Conservation (phyloP, 1,284 basidiomycete species). For the Pulveroboletus sp. region DNA sequence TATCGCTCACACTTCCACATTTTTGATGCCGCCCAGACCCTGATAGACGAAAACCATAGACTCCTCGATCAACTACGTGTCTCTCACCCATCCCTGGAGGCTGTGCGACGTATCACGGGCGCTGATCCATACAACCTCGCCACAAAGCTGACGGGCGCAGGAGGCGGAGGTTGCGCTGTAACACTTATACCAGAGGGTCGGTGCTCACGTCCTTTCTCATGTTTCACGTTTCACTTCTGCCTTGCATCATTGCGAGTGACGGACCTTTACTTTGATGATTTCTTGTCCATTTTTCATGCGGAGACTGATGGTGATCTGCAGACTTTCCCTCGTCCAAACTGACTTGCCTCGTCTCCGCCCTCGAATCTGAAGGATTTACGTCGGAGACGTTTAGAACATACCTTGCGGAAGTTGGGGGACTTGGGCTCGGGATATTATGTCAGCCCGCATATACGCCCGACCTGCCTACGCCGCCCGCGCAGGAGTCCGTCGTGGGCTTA, state of each 20-base stretch:
- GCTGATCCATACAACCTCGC: slow-evolving; percentile 68
- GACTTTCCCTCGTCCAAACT: slow-evolving; percentile 66
- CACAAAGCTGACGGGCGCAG: slow-evolving; percentile 98
- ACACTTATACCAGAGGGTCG: slow-evolving; percentile 90
- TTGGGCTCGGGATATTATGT: slow-evolving; percentile 80
- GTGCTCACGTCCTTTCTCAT: slow-evolving; percentile 23
- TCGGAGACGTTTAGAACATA: slow-evolving; percentile 81
- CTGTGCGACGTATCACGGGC: slow-evolving; percentile 72
- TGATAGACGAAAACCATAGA: slow-evolving; percentile 89
- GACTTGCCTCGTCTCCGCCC: slow-evolving; percentile 55
- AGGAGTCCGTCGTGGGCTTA: slow-evolving; percentile 48
- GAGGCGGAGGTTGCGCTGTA: slow-evolving; percentile 98
- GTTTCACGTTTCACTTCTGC: neutral
- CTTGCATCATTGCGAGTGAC: neutral
- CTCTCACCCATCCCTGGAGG: slow-evolving; percentile 87
- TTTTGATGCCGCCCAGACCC: no score
- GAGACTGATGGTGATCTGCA: slow-evolving; percentile 35
- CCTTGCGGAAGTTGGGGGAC: slow-evolving; percentile 90
- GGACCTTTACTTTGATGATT: neutral
- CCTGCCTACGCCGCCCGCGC: slow-evolving; percentile 14
- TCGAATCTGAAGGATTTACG: slow-evolving; percentile 43
- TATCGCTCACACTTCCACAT: neutral
- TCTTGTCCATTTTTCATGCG: neutral
- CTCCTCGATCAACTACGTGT: slow-evolving; percentile 91
- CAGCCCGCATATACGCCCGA: slow-evolving; percentile 1